Conservation (phyloP, 2,329 filamentous ascomycete genomes). For the Madurella fahalii region DNA sequence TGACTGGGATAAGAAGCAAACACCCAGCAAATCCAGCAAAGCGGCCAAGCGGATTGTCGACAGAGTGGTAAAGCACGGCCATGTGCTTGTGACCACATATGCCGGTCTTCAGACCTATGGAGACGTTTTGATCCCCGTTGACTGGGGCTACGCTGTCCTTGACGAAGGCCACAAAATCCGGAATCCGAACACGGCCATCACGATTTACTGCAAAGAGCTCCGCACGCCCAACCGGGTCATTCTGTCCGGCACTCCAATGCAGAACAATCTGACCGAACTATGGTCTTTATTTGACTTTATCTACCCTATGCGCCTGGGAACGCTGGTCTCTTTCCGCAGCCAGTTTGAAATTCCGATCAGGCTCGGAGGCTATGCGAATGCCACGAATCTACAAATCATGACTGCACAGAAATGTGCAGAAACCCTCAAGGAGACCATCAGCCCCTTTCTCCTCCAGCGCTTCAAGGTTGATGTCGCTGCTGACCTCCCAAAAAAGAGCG, state of each 20-base stretch:
- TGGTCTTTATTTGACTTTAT: slow-evolving; percentile 99
- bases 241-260: slow-evolving; percentile 92
- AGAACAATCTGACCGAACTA: slow-evolving; percentile 91
- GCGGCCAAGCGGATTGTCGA: slow-evolving; percentile 78
- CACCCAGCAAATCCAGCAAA: slow-evolving; percentile 52
- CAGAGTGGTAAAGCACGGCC: slow-evolving; percentile 75
- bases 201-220: slow-evolving; percentile 90
- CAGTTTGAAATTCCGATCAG: slow-evolving; percentile 94
- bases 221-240: slow-evolving; percentile 88
- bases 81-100: slow-evolving; percentile 94
- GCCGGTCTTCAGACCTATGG: slow-evolving; percentile 91
- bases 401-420: slow-evolving; percentile 93
- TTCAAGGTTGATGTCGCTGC: slow-evolving; percentile 92
- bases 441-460: slow-evolving; percentile 85
- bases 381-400: slow-evolving; percentile 88
- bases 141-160: slow-evolving; percentile 91
- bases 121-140: slow-evolving; percentile 71
- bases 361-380: slow-evolving; percentile 90
- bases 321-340: slow-evolving; percentile 81
- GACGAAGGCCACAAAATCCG: slow-evolving; percentile 98
- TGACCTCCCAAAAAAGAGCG: slow-evolving; percentile 90
- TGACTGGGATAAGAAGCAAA: slow-evolving; percentile 38
- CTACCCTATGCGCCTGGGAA: slow-evolving; percentile 92
- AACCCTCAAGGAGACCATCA: slow-evolving; percentile 88
- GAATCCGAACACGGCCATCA: slow-evolving; percentile 92